Evolutionary conservation across 805 yeast species (phyloP).

Genomic region (Yarrowia sp.): DNA sequence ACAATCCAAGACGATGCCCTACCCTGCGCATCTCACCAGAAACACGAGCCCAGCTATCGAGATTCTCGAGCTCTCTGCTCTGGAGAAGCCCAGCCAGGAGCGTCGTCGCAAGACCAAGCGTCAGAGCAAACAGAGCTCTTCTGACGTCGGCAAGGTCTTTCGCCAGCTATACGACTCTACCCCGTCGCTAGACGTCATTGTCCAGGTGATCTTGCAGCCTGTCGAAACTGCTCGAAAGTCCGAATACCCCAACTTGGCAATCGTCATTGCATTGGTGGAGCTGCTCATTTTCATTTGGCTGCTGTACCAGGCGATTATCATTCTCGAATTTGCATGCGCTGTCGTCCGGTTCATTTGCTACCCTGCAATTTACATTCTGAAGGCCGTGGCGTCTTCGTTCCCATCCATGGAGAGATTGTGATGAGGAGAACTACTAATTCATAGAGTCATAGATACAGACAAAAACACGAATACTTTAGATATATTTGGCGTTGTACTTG

Average conservation of each 20-base stretch:
- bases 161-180: neutral
- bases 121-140: neutral
- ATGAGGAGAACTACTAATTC: neutral
- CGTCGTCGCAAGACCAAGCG: slow-evolving; percentile 8
- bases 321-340: slow-evolving; percentile 29
- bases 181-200: neutral
- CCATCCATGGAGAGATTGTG: neutral
- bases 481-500: too few relatives aligned
- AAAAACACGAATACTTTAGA: neutral
- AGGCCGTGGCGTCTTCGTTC: neutral
- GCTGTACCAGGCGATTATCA: slow-evolving; percentile 28
- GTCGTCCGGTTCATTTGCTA: slow-evolving; percentile 31
- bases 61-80: neutral
- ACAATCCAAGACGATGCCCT: slow-evolving; percentile 10
- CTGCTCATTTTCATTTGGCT: slow-evolving; percentile 28
- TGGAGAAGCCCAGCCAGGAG: neutral
- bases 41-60: neutral
- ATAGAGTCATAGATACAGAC: neutral
- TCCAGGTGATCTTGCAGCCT: slow-evolving; percentile 1
- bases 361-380: slow-evolving; percentile 31
- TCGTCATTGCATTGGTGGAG: slow-evolving; percentile 24
- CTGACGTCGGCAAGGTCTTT: neutral
- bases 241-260: neutral
- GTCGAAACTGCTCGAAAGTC: neutral
- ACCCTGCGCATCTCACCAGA: neutral